Conservation (phyloP, 768 basidiomycete genomes). For the Lactarius vividus region DNA sequence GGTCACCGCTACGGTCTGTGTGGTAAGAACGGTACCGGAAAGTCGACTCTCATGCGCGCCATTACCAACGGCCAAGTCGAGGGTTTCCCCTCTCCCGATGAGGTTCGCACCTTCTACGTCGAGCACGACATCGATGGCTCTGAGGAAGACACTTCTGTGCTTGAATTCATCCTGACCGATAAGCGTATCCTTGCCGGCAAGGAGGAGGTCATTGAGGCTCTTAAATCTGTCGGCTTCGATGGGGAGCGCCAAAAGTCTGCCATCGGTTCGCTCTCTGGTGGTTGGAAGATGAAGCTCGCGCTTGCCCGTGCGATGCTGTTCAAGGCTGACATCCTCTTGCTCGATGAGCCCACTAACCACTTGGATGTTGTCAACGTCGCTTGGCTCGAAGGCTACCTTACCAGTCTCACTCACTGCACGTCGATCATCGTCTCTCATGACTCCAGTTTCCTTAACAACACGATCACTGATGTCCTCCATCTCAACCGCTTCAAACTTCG, state of each 20-base stretch:
- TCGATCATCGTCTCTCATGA: conserved; percentile 99
- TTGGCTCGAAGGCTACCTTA: conserved; percentile 95
- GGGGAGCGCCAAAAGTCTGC: conserved; percentile 81
- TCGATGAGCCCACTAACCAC: conserved; percentile 97
- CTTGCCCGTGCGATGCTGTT: conserved; percentile 96
- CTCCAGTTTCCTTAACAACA: conserved; percentile 96
- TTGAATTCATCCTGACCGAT: conserved; percentile 84
- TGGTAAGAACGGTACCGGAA: conserved; percentile 98
- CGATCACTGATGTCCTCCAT: conserved; percentile 96
- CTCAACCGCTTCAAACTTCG: conserved; percentile 98
- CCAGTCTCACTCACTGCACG: conserved; percentile 83
- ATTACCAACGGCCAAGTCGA: conserved; percentile 96
- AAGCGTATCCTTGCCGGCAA: conserved; percentile 71
- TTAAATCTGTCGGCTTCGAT: conserved; percentile 89
- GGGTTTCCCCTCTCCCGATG: conserved; percentile 95
- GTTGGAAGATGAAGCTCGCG: conserved; percentile 99
- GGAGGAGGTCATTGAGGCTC: conserved; percentile 73
- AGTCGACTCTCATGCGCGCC: conserved; percentile 91
- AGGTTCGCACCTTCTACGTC: conserved; percentile 98
- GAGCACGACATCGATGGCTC: conserved; percentile 98
- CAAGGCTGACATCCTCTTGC: conserved; percentile 94
- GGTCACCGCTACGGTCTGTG: conserved; percentile 98
- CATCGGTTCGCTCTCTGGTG: conserved; percentile 92
- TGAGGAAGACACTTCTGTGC: conserved; percentile 87
- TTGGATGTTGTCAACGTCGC: conserved; percentile 97